phyloP scores from a whole-genome alignment of 2,329 filamentous ascomycete species.

The Polychaeton citri region DNA sequence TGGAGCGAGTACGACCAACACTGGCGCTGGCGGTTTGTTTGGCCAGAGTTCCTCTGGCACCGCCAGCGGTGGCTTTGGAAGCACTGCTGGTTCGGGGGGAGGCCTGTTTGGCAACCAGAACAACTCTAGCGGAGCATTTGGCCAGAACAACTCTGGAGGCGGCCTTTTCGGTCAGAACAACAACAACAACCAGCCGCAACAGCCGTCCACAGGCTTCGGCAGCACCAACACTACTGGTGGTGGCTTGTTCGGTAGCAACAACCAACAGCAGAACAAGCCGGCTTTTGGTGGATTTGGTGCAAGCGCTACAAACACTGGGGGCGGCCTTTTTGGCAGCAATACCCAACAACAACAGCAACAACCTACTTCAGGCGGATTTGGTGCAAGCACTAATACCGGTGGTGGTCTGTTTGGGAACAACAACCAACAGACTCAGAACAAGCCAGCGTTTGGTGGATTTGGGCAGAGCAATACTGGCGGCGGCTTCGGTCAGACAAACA shows the following conservation, averaged over 20 bases:
- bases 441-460: slow-evolving; percentile 9
- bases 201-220: not conserved
- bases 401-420: slow-evolving; percentile 24
- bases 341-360: slow-evolving; percentile 5
- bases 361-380: slow-evolving; percentile 29
- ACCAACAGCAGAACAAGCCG: slow-evolving; percentile 10
- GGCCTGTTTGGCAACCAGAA: slow-evolving; percentile 15
- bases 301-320: slow-evolving; percentile 6
- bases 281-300: slow-evolving; percentile 15
- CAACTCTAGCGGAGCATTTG: slow-evolving; percentile 4
- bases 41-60: not conserved
- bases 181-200: too few relatives aligned
- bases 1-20: slow-evolving; percentile 9
- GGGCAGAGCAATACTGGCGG: slow-evolving; percentile 1
- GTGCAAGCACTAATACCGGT: slow-evolving; percentile 22
- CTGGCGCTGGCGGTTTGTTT: slow-evolving; percentile 13
- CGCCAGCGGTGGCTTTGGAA: slow-evolving; percentile 10
- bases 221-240: slow-evolving; percentile 7
- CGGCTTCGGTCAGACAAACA: not conserved
- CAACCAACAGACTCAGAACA: slow-evolving; percentile 7
- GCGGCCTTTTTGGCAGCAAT: slow-evolving; percentile 12
- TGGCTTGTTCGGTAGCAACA: slow-evolving; percentile 20
- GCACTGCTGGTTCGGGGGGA: slow-evolving; percentile 5
- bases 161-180: slow-evolving; percentile 13
- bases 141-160: slow-evolving; percentile 7